A percentile compares a stretch with the other conserved stretches of the same genome.
These are phyloP conservation scores for Acanthamoeba rhysodes DNA, from an alignment of 208 protist species.

Conservation along the genomic window DNA sequence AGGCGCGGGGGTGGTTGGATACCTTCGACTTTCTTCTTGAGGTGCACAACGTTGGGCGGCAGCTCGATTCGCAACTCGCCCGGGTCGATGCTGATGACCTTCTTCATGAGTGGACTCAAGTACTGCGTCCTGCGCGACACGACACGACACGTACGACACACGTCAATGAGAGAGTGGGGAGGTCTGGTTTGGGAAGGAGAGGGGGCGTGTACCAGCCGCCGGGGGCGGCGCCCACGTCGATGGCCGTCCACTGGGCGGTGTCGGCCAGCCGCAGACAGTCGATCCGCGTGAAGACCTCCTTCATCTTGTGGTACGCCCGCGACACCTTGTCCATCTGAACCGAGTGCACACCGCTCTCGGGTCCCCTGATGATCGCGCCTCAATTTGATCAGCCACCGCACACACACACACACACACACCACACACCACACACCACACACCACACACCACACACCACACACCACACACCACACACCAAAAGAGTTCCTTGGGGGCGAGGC, in stretches of 20 bases:
- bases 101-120: not conserved
- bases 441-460: no score
- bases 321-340: constrained; percentile 12
- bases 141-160: not conserved
- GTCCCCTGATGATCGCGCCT: not conserved
- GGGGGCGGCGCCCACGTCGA: not conserved
- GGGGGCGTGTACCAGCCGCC: not conserved
- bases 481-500: not conserved
- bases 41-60: not conserved
- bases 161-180: no score
- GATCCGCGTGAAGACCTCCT: not conserved
- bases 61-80: constrained; percentile 8
- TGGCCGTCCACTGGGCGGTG: not conserved
- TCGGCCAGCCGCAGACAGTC: not conserved
- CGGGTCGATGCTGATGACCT: constrained; percentile 13
- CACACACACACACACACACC: no score
- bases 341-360: constrained; percentile 1
- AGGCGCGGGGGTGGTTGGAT: not conserved
- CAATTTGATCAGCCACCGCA: not conserved
- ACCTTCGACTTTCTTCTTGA: constrained; percentile 24
- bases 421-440: no score
- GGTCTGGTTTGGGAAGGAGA: no score
- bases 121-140: not conserved
- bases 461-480: not conserved
- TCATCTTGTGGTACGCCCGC: constrained; percentile 4